phyloP scores from a whole-genome alignment of 176 grass and related monocot species.

The Triticum dicoccoides region DNA sequence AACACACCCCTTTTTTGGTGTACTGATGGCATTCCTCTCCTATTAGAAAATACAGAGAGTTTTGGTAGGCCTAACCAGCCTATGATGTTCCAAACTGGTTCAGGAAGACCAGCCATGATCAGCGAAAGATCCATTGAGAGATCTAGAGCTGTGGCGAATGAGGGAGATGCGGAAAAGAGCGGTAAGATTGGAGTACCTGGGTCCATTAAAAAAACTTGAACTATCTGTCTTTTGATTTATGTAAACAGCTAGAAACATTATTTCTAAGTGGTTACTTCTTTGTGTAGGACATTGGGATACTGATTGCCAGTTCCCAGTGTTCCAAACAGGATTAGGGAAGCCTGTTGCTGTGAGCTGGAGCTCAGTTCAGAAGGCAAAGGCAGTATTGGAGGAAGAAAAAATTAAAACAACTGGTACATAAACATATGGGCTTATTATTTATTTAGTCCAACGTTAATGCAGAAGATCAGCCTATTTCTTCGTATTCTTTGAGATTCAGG shows the following conservation, averaged over 20 bases:
- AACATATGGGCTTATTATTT: background rate
- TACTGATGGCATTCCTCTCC: constrained; percentile 10
- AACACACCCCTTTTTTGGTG: background rate
- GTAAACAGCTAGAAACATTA: background rate
- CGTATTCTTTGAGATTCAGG: constrained; percentile 33
- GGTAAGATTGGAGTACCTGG: constrained; percentile 9
- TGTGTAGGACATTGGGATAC: constrained; percentile 37
- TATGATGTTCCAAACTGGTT: constrained; percentile 31
- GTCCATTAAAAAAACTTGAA: background rate
- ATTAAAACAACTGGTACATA: constrained; percentile 29
- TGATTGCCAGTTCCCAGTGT: constrained; percentile 43
- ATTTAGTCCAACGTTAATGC: constrained; percentile 6
- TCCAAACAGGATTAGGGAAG: constrained; percentile 63
- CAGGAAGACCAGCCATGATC: constrained; percentile 7
- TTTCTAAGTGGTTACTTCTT: constrained; percentile 24
- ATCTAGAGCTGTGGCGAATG: constrained; percentile 16
- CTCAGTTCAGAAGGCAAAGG: constrained; percentile 61
- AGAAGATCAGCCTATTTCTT: constrained; percentile 24
- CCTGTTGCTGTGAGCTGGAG: constrained; percentile 41
- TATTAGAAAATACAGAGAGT: constrained; percentile 23
- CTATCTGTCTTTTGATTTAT: constrained; percentile 13
- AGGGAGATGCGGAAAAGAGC: constrained; percentile 10
- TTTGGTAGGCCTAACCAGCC: constrained; percentile 14
- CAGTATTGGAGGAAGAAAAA: constrained; percentile 38
- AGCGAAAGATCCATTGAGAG: constrained; percentile 19